Base-by-base conservation (phyloP, 2,329 filamentous ascomycete species). In the Bisporella sp. region DNA sequence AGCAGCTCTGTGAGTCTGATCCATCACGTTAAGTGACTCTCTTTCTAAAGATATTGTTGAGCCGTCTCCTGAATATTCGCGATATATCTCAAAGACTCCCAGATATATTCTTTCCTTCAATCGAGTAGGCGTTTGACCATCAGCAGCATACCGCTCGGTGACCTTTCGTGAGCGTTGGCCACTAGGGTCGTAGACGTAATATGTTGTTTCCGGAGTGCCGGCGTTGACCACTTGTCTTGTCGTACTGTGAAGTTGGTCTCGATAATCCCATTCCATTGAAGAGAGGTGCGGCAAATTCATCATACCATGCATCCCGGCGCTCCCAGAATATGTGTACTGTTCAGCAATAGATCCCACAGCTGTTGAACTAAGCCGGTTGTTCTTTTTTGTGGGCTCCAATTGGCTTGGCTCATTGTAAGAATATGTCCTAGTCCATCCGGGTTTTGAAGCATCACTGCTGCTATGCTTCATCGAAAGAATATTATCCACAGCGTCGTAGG, bases 141-240 rank as follows among this genome's bases (percentile, higher is more conserved):
- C 41, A 42, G 9, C 21, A 42, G 41, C 21, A 11, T 9, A 7
- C 6, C 42, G 42, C 21, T 45, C 42, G 30, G 42, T 45, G 9
- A 45, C 13, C 31, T 45, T 45, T 5, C 42, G 42, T 12, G 31
- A 9, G 7, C 42, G 9, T 8, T 29, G 13, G 5, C 42, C 42
- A 7, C 8, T 5, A 13, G 6, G 5, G 13, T 30, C 42, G 42
- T 45, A 45, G 6, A 7, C 7, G 13, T 45, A 45, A 7, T 8
- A 45, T 6, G 42, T 45, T n/a, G 50, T 52, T n/a, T 45, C 57
- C 31, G 52, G 46, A 29, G 49, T 53, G 9, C 44, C 43, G 33
- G 48, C 49, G 42, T 30, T 29, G 30, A 31, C 13, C 5, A 9
- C 6, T 13, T 45, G 42, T 30, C 13, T 7, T 5, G 42, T 6